phyloP scores from a whole-genome alignment of 345 rosid species.

The Melastoma malabathricum region DNA sequence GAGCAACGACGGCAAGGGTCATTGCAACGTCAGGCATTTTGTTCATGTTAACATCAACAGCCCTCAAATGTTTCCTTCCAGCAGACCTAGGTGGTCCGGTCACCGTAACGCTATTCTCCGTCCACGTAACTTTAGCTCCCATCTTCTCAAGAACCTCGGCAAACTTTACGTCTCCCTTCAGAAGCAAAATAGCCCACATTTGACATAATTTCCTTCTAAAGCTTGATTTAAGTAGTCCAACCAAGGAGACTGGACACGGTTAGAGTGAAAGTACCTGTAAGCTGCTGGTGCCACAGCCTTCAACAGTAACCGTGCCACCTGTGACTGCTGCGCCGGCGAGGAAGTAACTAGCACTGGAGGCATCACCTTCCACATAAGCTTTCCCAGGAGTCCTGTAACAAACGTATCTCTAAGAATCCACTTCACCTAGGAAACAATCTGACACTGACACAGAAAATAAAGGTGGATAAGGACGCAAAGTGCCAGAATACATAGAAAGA shows the following conservation, averaged over 20 bases:
- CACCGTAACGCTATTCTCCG: slow-evolving; percentile 82
- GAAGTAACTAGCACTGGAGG: slow-evolving; percentile 98
- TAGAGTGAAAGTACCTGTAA: slow-evolving; percentile 44
- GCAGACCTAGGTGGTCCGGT: slow-evolving; percentile 72
- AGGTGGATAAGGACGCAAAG: no score
- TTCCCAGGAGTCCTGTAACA: slow-evolving; percentile 70
- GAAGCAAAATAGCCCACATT: neutral
- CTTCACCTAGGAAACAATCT: neutral
- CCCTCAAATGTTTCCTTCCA: slow-evolving; percentile 55
- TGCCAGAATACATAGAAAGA: slow-evolving; percentile 1
- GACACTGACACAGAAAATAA: no score
- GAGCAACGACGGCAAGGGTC: slow-evolving; percentile 96
- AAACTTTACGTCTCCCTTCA: slow-evolving; percentile 84
- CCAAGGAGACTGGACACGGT: no score
- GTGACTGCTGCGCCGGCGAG: slow-evolving; percentile 95
- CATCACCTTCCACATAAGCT: slow-evolving; percentile 95
- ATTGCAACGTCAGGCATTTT: slow-evolving; percentile 99
- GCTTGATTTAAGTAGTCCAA: neutral
- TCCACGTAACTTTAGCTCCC: slow-evolving; percentile 93
- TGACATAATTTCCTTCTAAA: no score
- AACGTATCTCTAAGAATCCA: neutral
- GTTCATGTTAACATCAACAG: slow-evolving; percentile 93
- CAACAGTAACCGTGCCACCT: slow-evolving; percentile 85
- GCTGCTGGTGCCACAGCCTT: slow-evolving; percentile 94
- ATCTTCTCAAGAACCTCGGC: slow-evolving; percentile 92